phyloP scores from a whole-genome alignment of 2,329 filamentous ascomycete genomes.

The Westerdykella ornata region DNA sequence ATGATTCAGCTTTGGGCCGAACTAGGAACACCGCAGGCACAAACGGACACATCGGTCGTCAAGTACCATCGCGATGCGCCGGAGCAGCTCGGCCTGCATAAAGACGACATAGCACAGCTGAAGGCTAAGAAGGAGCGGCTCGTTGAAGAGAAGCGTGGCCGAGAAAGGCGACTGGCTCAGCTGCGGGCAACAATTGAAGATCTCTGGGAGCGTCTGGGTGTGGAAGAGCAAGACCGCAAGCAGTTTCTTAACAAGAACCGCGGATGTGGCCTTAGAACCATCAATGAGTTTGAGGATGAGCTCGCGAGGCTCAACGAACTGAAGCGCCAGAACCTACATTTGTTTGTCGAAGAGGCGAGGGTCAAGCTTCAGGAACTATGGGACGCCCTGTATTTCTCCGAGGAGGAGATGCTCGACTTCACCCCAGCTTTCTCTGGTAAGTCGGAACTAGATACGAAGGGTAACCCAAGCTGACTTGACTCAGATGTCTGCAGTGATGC shows the following conservation, averaged over 20 bases:
- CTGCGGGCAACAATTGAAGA: constrained; percentile 71
- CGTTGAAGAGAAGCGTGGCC: constrained; percentile 76
- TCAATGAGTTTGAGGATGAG: constrained; percentile 95
- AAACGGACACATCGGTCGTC: constrained; percentile 81
- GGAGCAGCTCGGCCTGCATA: constrained; percentile 87
- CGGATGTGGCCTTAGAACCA: constrained; percentile 81
- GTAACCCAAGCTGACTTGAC: constrained; percentile 5
- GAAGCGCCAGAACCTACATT: constrained; percentile 87
- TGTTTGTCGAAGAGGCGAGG: constrained; percentile 92
- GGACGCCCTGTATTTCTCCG: constrained; percentile 89
- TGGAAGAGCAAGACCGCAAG: constrained; percentile 77
- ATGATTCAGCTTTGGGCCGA: constrained; percentile 96
- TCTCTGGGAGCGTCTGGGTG: constrained; percentile 80
- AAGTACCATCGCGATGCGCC: constrained; percentile 85
- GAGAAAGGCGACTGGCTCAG: constrained; percentile 71
- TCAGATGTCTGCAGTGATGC: constrained; percentile 90
- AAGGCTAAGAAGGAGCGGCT: constrained; percentile 72
- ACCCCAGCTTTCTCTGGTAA: constrained; percentile 77
- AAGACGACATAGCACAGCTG: constrained; percentile 72
- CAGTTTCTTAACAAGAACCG: constrained; percentile 80
- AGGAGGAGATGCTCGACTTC: constrained; percentile 98
- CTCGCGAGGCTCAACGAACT: constrained; percentile 78
- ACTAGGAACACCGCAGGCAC: constrained; percentile 85
- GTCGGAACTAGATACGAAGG: not conserved
- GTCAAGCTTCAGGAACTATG: constrained; percentile 89